These are phyloP conservation scores for Lachnellula subtilissima DNA, from an alignment of 2,329 filamentous ascomycete genomes.

Conservation along the genomic window DNA sequence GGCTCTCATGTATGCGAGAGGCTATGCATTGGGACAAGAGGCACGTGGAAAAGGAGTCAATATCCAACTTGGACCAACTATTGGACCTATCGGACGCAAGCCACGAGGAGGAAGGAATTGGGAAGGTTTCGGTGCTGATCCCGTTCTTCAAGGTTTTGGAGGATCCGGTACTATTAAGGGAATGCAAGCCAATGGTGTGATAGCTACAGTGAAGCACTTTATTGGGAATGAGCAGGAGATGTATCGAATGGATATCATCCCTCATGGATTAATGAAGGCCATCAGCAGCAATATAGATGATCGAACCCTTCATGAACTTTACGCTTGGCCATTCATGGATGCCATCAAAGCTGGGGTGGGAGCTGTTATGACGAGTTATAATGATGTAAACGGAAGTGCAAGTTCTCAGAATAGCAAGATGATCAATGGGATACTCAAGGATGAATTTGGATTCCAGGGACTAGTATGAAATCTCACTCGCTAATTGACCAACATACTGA, in stretches of 20 bases:
- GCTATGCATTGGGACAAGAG: constrained; percentile 64
- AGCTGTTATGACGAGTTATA: constrained; percentile 80
- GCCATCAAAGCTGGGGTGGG: constrained; percentile 67
- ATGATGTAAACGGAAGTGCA: constrained; percentile 61
- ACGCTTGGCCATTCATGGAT: constrained; percentile 54
- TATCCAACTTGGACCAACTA: constrained; percentile 63
- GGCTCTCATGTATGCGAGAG: constrained; percentile 62
- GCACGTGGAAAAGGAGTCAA: constrained; percentile 70
- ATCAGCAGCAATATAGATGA: constrained; percentile 50
- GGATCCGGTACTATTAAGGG: constrained; percentile 50
- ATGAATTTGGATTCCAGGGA: constrained; percentile 69
- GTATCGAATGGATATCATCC: constrained; percentile 29
- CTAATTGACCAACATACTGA: constrained; percentile 2
- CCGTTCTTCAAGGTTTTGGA: constrained; percentile 54
- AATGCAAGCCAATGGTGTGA: constrained; percentile 51
- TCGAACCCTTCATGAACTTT: constrained; percentile 56
- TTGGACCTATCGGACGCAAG: constrained; percentile 65
- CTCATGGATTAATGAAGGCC: constrained; percentile 32
- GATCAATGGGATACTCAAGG: constrained; percentile 66
- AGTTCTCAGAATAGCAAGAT: constrained; percentile 64
- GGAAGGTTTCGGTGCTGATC: constrained; percentile 70
- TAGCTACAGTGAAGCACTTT: constrained; percentile 53
- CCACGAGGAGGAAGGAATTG: constrained; percentile 69
- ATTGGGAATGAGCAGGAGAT: constrained; percentile 44
- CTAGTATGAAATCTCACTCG: constrained; percentile 13